Percentiles rank a stretch among this genome's conserved stretches.
Conservation (phyloP, 805 yeast species). For the Groenewaldozyma tartarivorans region DNA sequence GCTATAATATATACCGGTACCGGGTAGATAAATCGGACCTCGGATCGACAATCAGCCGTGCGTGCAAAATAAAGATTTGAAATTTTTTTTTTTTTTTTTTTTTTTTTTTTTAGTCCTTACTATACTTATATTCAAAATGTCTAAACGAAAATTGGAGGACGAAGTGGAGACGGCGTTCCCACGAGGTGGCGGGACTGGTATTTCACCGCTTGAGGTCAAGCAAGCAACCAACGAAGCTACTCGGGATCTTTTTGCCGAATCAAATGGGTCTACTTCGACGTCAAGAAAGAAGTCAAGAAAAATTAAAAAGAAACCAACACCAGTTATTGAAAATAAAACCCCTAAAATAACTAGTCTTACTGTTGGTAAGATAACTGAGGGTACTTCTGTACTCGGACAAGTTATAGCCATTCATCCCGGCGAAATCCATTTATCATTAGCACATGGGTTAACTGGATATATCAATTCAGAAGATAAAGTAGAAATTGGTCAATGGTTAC, state of each 20-base stretch:
- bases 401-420: constrained; percentile 47
- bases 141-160: constrained; percentile 6
- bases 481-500: constrained; percentile 71
- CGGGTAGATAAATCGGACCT: background rate
- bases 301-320: constrained; percentile 20
- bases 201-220: constrained; percentile 84
- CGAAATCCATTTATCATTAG: constrained; percentile 61
- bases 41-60: constrained; percentile 1
- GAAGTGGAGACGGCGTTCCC: constrained; percentile 62
- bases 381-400: constrained; percentile 71
- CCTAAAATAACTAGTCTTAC: constrained; percentile 45
- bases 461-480: constrained; percentile 28
- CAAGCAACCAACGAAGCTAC: constrained; percentile 91
- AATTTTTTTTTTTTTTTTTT: constrained; percentile 7
- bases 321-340: constrained; percentile 26
- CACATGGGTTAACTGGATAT: constrained; percentile 73
- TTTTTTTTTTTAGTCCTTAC: background rate
- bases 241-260: constrained; percentile 57
- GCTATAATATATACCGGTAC: no score
- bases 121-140: constrained; percentile 3
- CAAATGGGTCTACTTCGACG: constrained; percentile 32
- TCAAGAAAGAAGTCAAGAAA: constrained; percentile 25
- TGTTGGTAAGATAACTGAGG: constrained; percentile 57
- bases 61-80: background rate
- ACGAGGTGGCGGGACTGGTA: constrained; percentile 82